Base-by-base conservation (phyloP, 345 rosid genomes). In the Rubroshorea leprosula region DNA sequence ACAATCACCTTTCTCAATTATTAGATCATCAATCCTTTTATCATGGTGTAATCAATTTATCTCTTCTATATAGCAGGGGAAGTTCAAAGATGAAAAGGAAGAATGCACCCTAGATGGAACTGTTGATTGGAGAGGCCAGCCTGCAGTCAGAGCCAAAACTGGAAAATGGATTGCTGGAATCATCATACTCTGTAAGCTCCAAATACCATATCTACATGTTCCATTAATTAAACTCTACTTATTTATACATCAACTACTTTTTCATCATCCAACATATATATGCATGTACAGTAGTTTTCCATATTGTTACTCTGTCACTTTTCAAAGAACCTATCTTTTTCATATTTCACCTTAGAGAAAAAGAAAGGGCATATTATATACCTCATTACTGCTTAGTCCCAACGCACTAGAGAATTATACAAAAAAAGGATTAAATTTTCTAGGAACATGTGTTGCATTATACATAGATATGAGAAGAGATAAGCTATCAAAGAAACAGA, bases 121-220 rank as follows among this genome's bases (percentile, higher is more conserved):
- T 12, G 67, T 73, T 19, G 89, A 83, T 54, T 83, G 85, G 79
- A 64, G 76, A 24, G 89, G 93, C 16, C 75, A 66, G 13, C 79
- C 85, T n/a, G 93, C 93, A 13, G 70, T 83, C 58, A 75, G 55
- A 68, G 55, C 52, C 9, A 75, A 70, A 57, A 72, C 89, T 46
- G 93, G 93, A 26, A 58, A 66, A 39, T 86, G 93, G 93, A 58
- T 56, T 25, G 93, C 93, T 26, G 93, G 89, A 67, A 72, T 51
- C 61, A 79, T 86, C 82, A 77, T 86, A 16, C 78, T 86, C 11
- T 58, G 93, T 86, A 77, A 75, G 92, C 49, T 50, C 57, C 27
- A 35, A 50, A 31, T n/a, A n/a, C n/a, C n/a, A n/a, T n/a, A n/a
- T n/a, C n/a, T n/a, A n/a, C n/a, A n/a, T n/a, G n/a, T n/a, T n/a